phyloP scores from a whole-genome alignment of 2,329 filamentous ascomycete species.

The Trichoderma koningiopsis region DNA sequence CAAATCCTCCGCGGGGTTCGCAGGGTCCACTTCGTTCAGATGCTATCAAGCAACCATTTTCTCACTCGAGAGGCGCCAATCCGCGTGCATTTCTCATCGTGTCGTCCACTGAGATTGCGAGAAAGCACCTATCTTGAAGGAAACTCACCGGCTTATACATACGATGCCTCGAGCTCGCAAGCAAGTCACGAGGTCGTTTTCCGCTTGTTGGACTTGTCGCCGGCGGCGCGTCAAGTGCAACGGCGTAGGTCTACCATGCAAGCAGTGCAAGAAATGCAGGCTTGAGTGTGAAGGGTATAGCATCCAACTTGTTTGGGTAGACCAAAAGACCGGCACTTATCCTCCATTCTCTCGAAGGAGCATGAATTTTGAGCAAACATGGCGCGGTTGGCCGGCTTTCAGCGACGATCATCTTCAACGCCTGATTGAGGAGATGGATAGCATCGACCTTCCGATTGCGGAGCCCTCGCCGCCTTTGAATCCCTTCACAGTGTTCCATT shows the following conservation, averaged over 20 bases:
- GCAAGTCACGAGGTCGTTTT: conserved; percentile 18
- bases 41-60: background rate
- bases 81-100: background rate
- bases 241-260: conserved; percentile 5
- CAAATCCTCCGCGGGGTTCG: background rate
- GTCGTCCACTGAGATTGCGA: background rate
- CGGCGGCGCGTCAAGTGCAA: conserved; percentile 19
- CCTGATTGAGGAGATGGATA: conserved; percentile 1
- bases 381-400: conserved; percentile 1
- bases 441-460: background rate
- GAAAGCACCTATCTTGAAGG: background rate
- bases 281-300: conserved; percentile 15
- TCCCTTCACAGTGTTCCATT: conserved; percentile 2
- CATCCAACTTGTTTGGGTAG: conserved; percentile 14
- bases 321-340: conserved; percentile 9
- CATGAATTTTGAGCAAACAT: conserved; percentile 15
- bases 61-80: background rate
- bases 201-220: conserved; percentile 15
- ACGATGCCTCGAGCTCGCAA: conserved; percentile 12
- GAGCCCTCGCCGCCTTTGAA: background rate
- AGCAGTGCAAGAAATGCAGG: conserved; percentile 5
- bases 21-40: background rate
- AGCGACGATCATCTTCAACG: background rate
- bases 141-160: background rate
- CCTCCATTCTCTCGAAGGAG: conserved; percentile 5